Evolutionary conservation across 805 yeast genomes (phyloP), one percentile per base, ranked within the genome.

Genomic region (Komagataella pseudopastoris): DNA sequence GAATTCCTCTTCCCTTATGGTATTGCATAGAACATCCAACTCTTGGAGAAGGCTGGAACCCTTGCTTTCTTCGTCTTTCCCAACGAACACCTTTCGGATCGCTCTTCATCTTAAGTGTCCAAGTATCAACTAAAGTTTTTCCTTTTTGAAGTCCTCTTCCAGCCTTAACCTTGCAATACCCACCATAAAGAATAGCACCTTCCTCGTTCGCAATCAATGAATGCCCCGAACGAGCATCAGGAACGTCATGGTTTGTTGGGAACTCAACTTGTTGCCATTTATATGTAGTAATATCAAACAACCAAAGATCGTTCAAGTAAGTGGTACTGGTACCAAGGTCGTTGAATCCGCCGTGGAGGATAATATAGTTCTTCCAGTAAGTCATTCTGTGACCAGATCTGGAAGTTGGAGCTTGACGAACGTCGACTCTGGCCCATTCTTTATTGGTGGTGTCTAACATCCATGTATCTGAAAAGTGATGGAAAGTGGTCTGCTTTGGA

Each of bases 381-480:
- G 93, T 76, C 77, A 91, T 76, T 57, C 98, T 73, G 62, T 89
- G 96, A 24, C 99, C 99, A 1, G 96, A 88, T 56, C 99, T 74
- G 0, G 96, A 85, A 12, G 83, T 71, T 3, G 98, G 98, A 1
- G 82, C 83, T 51, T 74, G 77, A 56, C 85, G 84, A 45, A 71
- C 69, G 52, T 91, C 98, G 4, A 89, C 70, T 60, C 90, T 89
- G 20, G 85, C 74, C 98, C 98, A 91, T 66, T 89, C 96, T 60
- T 86, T 88, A 16, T 84, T 72, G 36, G 76, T 80, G 1, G 90
- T 78, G 60, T 93, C 98, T 54, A 91, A 70, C 48, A 91, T 74
- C 99, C 99, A 91, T 3, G 96, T 85, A 62, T 91, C 99, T 16
- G 96, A 91, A 64, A 88, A 91, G 66, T 91, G 99, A 64, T 93